Evolutionary conservation across 345 rosid species (phyloP), one percentile per base, ranked within the genome.

Genomic region (Excoecaria cochinchinensis): DNA sequence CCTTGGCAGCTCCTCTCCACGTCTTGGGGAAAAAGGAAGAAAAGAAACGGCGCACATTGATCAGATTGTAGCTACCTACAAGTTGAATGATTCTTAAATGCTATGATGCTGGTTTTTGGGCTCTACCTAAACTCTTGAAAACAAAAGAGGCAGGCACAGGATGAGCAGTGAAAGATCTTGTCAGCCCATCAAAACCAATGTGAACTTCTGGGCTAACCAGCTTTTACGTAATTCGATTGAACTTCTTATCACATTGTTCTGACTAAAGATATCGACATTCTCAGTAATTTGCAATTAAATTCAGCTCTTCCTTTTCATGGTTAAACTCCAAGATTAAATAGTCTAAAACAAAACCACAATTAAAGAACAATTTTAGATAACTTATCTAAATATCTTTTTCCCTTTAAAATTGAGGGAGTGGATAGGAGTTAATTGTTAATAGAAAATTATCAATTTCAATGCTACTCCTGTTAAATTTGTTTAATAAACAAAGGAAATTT

Each of bases 251-350:
- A 1, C 62, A n/a, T 22, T 58, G 36, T 8, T 58, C 36, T 31
- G 22, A 58, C 36, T 58, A 22, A 58, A 6, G 25, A 8, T 3
- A n/a, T 22, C 7, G 61, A 58, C 13, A 22, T 22, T 22, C 2
- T 7, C 50, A 46, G 3, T 11, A 46, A 46, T 46, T 17, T 44
- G 16, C 10, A 69, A 52, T 12, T 31, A 21, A 0, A 22, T 3
- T n/a, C 3, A 11, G 46, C 14, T 19, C 46, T 16, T 69, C 51
- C 15, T 69, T 59, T 1, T 36, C 36, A 14, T 31, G 31, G 31
- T 69, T 46, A 69, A 52, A 52, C 47, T 69, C 13, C 52, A 38
- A 38, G 24, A 10, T 53, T 70, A 39, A 70, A 51, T 56, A 53
- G 12, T 8, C 14, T 11, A 40, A 0, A 42, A 44, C 14, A 57